These are phyloP conservation scores for Fusarium proliferatum DNA, from an alignment of 2,329 filamentous ascomycete genomes.

Conservation along the genomic window DNA sequence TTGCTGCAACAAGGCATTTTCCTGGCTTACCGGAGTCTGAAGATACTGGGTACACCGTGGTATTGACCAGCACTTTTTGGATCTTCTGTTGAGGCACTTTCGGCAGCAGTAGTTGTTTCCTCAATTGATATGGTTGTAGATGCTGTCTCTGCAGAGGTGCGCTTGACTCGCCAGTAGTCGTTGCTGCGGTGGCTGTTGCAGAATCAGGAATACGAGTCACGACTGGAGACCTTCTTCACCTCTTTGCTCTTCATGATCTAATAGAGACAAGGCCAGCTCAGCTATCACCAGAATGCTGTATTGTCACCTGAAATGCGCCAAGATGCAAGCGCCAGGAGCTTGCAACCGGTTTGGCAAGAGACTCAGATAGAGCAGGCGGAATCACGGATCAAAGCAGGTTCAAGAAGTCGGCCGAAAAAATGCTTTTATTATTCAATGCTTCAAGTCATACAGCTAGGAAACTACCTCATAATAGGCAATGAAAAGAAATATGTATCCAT, in stretches of 20 bases:
- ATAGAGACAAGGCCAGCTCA: not conserved
- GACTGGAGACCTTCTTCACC: not conserved
- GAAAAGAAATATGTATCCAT: not conserved
- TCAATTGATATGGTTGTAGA: no score
- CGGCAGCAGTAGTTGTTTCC: no score
- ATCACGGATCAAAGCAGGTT: not conserved
- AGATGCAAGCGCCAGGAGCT: not conserved
- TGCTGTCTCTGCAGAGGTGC: no score
- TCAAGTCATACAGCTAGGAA: conserved; percentile 23
- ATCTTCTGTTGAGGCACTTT: no score
- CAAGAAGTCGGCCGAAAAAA: not conserved
- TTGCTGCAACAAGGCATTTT: not conserved
- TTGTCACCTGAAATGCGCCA: accelerated
- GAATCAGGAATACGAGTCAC: no score
- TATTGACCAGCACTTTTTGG: not conserved
- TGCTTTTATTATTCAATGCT: conserved; percentile 10
- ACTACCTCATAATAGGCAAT: not conserved
- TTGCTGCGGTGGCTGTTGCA: no score
- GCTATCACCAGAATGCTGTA: not conserved
- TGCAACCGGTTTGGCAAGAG: accelerated
- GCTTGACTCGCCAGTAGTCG: no score
- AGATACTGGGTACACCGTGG: not conserved
- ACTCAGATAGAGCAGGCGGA: not conserved
- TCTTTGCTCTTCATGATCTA: not conserved
- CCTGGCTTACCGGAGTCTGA: not conserved